Evolutionary conservation across 164 flowering plant species (phyloP), one percentile per base, ranked within the genome.

Genomic region (Platanus orientalis): DNA sequence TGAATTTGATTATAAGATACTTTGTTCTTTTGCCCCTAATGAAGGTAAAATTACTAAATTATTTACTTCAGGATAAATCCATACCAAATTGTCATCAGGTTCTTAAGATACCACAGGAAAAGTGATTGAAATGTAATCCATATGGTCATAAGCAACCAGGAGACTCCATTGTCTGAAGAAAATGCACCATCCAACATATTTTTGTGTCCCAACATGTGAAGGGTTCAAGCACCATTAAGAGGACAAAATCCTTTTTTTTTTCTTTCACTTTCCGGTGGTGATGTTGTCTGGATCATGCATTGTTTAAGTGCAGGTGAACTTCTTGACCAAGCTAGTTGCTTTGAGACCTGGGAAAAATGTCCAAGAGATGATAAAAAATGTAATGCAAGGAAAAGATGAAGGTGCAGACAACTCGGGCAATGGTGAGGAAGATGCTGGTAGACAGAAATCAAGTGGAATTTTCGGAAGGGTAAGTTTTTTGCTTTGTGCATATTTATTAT

Each of bases 371-470:
- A 85, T 94, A 72, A 85, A 71, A 57, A 84, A 83, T 80, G 98
- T 90, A 25, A 89, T 90, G 95, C 82, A 60, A 75, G 98, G 98
- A 65, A 94, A 83, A 78, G 89, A 86, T 71, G 98, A 94, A 81
- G 98, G 97, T 72, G 95, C 88, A 29, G 97, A 94, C 6, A 48
- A 60, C 57, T 40, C 72, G 36, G 73, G 59, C 19, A 60, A 32
- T 65, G 81, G 73, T 50, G 78, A 69, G 58, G 81, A 73, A 36
- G 71, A 62, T 39, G 58, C 59, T n/a, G 23, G 28, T 25, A 57
- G 39, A 51, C 50, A 36, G 44, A 26, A 34, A 45, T 49, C 81
- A 1, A 58, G 78, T 61, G 96, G 95, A 73, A 69, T 90, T 62
- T 67, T 78, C 2, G 96, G 96, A 78, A 86, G 82, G 76, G 98